Base-by-base conservation (phyloP, 2,329 filamentous ascomycete genomes). In the Karstenula rhodostoma region DNA sequence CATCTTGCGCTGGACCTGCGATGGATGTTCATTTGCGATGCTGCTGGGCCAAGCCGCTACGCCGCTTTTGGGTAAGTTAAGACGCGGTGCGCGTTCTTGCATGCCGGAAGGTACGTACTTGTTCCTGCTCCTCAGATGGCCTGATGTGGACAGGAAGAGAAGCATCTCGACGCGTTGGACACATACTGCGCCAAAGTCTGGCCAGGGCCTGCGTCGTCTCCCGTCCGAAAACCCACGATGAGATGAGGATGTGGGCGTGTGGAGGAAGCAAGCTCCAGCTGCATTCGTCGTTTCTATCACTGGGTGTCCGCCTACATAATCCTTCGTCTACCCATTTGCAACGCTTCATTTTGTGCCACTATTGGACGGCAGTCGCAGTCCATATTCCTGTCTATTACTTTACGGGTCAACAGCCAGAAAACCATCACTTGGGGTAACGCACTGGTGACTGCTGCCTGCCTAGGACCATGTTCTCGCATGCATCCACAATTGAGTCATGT, bases 1-100 rank as follows among this genome's bases (percentile, higher is more conserved):
- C 13, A 58, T 27, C 47, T 48, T 32, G 19, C 27, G 51, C 22
- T 49, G 27, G 23, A 23, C 22, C 29, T 33, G 42, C 23, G 1
- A 23, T 23, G 42, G 19, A 43, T 22, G n/a, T 22, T 29, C 27
- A 29, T 29, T 4, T 17, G 33, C 33, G 33, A n/a, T n/a, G 17
- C 37, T n/a, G 15, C 1, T n/a, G 1, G 37, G 52, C 57, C 57
- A 59, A 59, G 57, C 29, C 49, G 19, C 57, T 46, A 59, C 7
- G 22, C 49, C 42, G 27, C 32, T 47, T 48, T 32, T 9, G 25
- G 43, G 56, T 27, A 15, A 10, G 47, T 35, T 17, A 37, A 19
- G n/a, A 32, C 51, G 54, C 51, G 49, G 12, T 29, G 27, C n/a
- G 51, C 19, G 51, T 43, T 54, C 25, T 19, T 32, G 46, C 13